These are phyloP conservation scores for Rutstroemia sp. DNA, from an alignment of 2,329 filamentous ascomycete species.

Conservation along the genomic window DNA sequence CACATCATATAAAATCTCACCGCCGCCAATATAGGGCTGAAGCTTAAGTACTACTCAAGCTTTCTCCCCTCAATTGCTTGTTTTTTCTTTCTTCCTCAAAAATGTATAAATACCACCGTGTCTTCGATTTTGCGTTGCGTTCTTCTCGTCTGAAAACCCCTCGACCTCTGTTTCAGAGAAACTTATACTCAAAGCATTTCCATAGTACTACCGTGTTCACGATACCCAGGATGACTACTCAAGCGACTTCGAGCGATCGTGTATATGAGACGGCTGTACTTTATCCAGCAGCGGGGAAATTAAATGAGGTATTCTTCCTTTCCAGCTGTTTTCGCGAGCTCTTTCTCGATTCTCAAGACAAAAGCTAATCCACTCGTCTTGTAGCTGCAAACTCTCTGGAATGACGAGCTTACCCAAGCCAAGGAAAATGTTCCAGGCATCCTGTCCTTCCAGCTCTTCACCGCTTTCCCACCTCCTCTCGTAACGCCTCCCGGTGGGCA, in stretches of 20 bases:
- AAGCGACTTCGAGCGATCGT: background rate
- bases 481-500: background rate
- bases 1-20: too few relatives aligned
- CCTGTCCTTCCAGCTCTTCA: background rate
- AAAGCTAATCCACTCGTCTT: background rate
- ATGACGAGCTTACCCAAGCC: background rate
- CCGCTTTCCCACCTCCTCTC: background rate
- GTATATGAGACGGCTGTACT: background rate
- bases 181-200: too few relatives aligned
- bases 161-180: too few relatives aligned
- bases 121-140: too few relatives aligned
- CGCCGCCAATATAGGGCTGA: too few relatives aligned
- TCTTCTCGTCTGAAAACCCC: too few relatives aligned
- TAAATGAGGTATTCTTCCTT: background rate
- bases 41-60: too few relatives aligned
- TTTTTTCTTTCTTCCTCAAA: too few relatives aligned
- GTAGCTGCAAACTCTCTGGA: background rate
- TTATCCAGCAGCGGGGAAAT: background rate
- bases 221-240: too few relatives aligned
- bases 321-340: background rate
- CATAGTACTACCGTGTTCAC: too few relatives aligned
- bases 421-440: background rate
- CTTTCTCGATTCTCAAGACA: background rate
- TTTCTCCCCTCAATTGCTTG: too few relatives aligned
- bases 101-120: too few relatives aligned